These are phyloP conservation scores for Fragaria ananassa DNA, from an alignment of 306 rosid genomes.

Conservation along the genomic window DNA sequence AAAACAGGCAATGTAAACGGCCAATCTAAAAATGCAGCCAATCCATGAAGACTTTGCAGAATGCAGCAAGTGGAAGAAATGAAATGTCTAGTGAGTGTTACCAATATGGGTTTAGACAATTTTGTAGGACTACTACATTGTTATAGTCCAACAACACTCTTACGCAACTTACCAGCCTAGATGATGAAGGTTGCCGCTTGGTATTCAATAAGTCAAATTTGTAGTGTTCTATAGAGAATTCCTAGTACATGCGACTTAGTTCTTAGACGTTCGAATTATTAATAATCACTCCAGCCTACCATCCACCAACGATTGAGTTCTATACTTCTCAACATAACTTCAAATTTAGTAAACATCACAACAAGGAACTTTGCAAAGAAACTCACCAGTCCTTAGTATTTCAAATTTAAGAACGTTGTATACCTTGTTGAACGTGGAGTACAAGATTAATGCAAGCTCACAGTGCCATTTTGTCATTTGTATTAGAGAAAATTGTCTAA, in stretches of 20 bases:
- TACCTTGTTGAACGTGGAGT: not conserved
- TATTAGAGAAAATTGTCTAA: too few relatives aligned
- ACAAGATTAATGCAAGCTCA: not conserved
- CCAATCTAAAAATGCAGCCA: slow-evolving; percentile 15
- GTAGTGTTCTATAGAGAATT: too few relatives aligned
- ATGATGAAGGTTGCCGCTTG: too few relatives aligned
- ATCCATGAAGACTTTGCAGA: slow-evolving; percentile 79
- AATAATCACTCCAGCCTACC: not conserved
- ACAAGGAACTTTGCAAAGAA: not conserved
- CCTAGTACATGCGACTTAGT: not conserved
- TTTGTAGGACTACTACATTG: too few relatives aligned
- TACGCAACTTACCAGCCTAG: slow-evolving; percentile 49
- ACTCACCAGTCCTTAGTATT: not conserved
- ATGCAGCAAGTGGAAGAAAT: slow-evolving; percentile 88
- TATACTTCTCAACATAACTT: not conserved
- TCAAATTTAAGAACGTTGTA: not conserved
- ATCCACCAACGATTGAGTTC: not conserved
- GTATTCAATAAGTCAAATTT: too few relatives aligned
- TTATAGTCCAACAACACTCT: slow-evolving; percentile 53
- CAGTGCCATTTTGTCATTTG: too few relatives aligned
- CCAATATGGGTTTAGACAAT: slow-evolving; percentile 83
- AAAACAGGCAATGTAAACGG: too few relatives aligned
- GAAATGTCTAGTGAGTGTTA: slow-evolving; percentile 62
- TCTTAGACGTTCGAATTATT: not conserved
- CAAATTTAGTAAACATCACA: not conserved